phyloP scores from a whole-genome alignment of 176 grass and related monocot species.

The Lolium rigidum region DNA sequence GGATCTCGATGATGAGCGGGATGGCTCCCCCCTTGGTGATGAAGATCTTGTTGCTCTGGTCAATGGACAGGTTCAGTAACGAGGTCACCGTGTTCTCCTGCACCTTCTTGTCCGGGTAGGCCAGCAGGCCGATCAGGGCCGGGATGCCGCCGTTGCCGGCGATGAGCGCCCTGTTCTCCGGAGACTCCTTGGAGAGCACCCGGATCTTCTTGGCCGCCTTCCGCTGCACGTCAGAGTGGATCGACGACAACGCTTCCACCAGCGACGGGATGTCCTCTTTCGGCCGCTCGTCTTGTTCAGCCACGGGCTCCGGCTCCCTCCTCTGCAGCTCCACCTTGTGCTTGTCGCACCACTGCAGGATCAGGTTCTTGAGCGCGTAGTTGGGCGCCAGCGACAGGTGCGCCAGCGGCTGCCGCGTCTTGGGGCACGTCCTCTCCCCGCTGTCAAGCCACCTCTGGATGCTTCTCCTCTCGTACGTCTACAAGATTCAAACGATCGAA shows the following conservation, averaged over 20 bases:
- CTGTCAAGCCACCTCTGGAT: constrained; percentile 77
- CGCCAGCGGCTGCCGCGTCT: constrained; percentile 54
- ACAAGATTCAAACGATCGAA: not conserved
- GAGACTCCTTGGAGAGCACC: constrained; percentile 64
- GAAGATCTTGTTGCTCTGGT: constrained; percentile 64
- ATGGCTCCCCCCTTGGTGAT: constrained; percentile 65
- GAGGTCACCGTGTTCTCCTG: constrained; percentile 75
- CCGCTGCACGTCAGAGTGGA: constrained; percentile 73
- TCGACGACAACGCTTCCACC: constrained; percentile 58
- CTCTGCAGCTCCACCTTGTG: constrained; percentile 76
- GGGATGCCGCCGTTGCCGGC: constrained; percentile 56
- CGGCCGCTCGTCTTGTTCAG: constrained; percentile 17
- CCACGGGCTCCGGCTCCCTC: constrained; percentile 46
- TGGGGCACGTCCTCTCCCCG: constrained; percentile 65
- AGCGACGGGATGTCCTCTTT: constrained; percentile 64
- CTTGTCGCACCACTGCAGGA: constrained; percentile 77
- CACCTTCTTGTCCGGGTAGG: constrained; percentile 63
- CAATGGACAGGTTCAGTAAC: constrained; percentile 73
- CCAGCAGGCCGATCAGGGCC: constrained; percentile 55
- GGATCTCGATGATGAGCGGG: constrained; percentile 64
- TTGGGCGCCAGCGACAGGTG: constrained; percentile 71
- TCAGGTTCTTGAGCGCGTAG: constrained; percentile 71
- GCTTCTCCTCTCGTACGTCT: constrained; percentile 76
- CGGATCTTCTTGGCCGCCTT: constrained; percentile 72
- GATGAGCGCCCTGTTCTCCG: constrained; percentile 61